Conservation (phyloP, 805 yeast genomes). For the Vanderwaltozyma tropicalis region DNA sequence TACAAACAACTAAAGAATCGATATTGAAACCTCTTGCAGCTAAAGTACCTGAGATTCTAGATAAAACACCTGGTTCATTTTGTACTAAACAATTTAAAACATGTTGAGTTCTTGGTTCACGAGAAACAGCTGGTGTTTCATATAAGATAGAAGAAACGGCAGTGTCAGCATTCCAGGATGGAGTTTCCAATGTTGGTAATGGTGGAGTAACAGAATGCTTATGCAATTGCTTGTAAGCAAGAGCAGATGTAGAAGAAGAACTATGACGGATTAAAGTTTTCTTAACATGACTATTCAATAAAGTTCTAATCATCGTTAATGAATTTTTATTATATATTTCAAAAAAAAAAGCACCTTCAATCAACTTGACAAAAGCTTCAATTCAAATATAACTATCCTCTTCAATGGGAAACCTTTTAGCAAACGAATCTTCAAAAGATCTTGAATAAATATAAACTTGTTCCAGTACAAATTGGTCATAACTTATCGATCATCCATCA, state of each 20-base stretch:
- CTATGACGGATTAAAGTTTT: slow-evolving; percentile 38
- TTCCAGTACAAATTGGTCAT: too few relatives aligned
- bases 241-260: slow-evolving; percentile 81
- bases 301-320: slow-evolving; percentile 13
- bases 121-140: slow-evolving; percentile 60
- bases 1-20: slow-evolving; percentile 92
- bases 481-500: too few relatives aligned
- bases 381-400: too few relatives aligned
- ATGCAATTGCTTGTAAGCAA: slow-evolving; percentile 88
- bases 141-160: slow-evolving; percentile 93
- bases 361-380: too few relatives aligned
- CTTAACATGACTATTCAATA: slow-evolving; percentile 10
- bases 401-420: too few relatives aligned
- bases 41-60: slow-evolving; percentile 85
- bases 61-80: slow-evolving; percentile 96
- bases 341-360: too few relatives aligned
- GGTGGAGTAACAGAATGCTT: slow-evolving; percentile 82
- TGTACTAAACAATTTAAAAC: slow-evolving; percentile 94
- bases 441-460: too few relatives aligned
- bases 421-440: too few relatives aligned
- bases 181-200: slow-evolving; percentile 85
- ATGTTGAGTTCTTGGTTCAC: slow-evolving; percentile 66
- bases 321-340: too few relatives aligned
- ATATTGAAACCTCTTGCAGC: slow-evolving; percentile 98
- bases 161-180: slow-evolving; percentile 90